These are phyloP conservation scores for Silybum marianum DNA, from an alignment of 129 eudicot species.

Conservation along the genomic window DNA sequence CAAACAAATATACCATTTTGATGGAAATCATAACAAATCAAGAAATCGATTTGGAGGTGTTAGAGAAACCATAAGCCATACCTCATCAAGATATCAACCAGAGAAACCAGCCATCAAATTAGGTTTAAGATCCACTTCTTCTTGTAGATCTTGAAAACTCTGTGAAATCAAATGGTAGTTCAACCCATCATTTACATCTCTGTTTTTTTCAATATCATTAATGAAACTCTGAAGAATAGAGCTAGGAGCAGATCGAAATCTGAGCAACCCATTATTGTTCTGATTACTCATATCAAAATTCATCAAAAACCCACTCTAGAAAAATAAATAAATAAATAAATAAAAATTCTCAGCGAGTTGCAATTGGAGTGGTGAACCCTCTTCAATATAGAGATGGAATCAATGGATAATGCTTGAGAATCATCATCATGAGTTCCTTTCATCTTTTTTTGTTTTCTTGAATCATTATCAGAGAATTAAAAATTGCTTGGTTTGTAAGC, in stretches of 20 bases:
- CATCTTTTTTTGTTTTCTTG: slow-evolving; percentile 28
- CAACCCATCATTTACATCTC: slow-evolving; percentile 33
- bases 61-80: no score
- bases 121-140: slow-evolving; percentile 40
- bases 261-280: slow-evolving; percentile 51
- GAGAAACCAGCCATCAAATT: slow-evolving; percentile 40
- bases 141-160: slow-evolving; percentile 36
- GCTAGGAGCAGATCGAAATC: slow-evolving; percentile 74
- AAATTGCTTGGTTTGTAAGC: slow-evolving; percentile 65
- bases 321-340: neutral
- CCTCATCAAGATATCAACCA: no score
- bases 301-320: slow-evolving; percentile 22
- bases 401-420: slow-evolving; percentile 55
- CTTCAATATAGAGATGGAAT: slow-evolving; percentile 35
- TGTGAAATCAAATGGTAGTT: slow-evolving; percentile 30
- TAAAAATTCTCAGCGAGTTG: neutral
- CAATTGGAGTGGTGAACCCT: neutral
- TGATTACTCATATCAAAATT: slow-evolving; percentile 42
- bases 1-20: no score
- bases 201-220: slow-evolving; percentile 32
- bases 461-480: slow-evolving; percentile 15
- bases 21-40: no score
- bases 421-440: slow-evolving; percentile 47
- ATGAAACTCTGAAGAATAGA: slow-evolving; percentile 46
- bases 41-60: no score